A percentile compares a stretch with the other conserved stretches of the same genome.
Evolutionary conservation across 2,329 filamentous ascomycete genomes (phyloP).

Genomic region (Nothophaeocryptopus gaeumannii): DNA sequence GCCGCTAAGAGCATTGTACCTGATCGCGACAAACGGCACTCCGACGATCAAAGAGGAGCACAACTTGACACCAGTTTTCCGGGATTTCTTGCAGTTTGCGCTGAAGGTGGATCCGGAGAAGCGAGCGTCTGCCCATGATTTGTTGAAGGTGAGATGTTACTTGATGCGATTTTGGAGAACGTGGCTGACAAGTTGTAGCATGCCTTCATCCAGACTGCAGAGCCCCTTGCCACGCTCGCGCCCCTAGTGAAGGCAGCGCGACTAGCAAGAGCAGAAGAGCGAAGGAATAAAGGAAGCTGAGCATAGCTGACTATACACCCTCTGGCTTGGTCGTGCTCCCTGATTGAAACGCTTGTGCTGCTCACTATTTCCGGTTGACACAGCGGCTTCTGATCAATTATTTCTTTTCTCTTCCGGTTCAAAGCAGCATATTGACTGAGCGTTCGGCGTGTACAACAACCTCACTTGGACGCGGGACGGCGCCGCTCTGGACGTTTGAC

Average conservation of each 20-base stretch:
- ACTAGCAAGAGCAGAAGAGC: constrained; percentile 78
- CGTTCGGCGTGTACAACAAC: constrained; percentile 19
- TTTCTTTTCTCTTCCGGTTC: constrained; percentile 3
- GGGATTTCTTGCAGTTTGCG: constrained; percentile 87
- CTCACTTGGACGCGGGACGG: constrained; percentile 6
- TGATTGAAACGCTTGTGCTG: too few relatives aligned
- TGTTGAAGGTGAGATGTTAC: constrained; percentile 70
- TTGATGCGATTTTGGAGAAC: background rate
- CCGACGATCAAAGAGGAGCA: constrained; percentile 92
- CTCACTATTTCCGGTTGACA: too few relatives aligned
- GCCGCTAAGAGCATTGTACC: constrained; percentile 84
- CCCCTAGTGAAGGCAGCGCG: constrained; percentile 84
- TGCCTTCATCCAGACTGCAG: constrained; percentile 52
- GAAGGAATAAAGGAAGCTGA: constrained; percentile 46
- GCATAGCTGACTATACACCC: background rate
- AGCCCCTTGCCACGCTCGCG: constrained; percentile 65
- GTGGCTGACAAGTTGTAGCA: constrained; percentile 32
- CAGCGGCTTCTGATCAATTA: background rate
- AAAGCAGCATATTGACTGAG: constrained; percentile 17
- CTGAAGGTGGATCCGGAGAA: constrained; percentile 97
- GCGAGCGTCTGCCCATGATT: constrained; percentile 88
- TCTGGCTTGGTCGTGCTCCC: too few relatives aligned
- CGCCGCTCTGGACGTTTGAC: constrained; percentile 5
- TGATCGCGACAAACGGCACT: constrained; percentile 96
- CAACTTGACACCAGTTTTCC: constrained; percentile 74